Percentiles rank a stretch among this genome's conserved stretches.
These are phyloP conservation scores for Pachysandra terminalis DNA, from an alignment of 164 flowering plant species.

Conservation along the genomic window DNA sequence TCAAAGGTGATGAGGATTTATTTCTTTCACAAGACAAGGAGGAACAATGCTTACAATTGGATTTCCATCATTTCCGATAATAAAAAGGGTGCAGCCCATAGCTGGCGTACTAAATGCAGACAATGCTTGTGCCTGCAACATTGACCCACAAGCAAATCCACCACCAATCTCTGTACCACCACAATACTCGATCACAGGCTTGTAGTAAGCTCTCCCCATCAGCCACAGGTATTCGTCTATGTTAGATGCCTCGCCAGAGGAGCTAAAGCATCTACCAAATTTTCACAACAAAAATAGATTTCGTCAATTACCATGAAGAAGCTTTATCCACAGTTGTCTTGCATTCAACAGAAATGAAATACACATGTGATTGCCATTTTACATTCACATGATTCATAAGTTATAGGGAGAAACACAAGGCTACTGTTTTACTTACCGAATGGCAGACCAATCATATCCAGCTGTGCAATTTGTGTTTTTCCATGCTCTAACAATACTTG, in stretches of 20 bases:
- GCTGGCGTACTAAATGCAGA: slow-evolving; percentile 96
- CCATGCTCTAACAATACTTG: slow-evolving; percentile 93
- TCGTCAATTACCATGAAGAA: not conserved
- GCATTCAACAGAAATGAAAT: not conserved
- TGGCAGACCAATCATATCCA: slow-evolving; percentile 85
- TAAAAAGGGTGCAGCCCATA: slow-evolving; percentile 77
- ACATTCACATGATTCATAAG: not conserved
- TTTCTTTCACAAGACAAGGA: too few species aligned
- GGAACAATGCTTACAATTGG: slow-evolving; percentile 59
- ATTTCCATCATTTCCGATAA: slow-evolving; percentile 67
- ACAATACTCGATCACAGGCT: slow-evolving; percentile 93
- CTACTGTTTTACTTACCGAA: slow-evolving; percentile 50
- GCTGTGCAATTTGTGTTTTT: slow-evolving; percentile 56
- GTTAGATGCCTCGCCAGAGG: slow-evolving; percentile 95
- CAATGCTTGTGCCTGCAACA: slow-evolving; percentile 80
- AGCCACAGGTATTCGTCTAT: slow-evolving; percentile 93
- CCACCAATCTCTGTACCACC: slow-evolving; percentile 99
- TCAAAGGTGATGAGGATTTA: too few species aligned
- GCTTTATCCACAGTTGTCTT: slow-evolving; percentile 1
- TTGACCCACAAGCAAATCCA: slow-evolving; percentile 78
- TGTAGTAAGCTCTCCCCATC: slow-evolving; percentile 87
- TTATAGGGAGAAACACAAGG: not conserved
- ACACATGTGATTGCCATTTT: not conserved
- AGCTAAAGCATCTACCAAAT: slow-evolving; percentile 71
- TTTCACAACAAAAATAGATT: slow-evolving; percentile 12